phyloP scores from a whole-genome alignment of 768 basidiomycete genomes.

The Hygrophorus russula region DNA sequence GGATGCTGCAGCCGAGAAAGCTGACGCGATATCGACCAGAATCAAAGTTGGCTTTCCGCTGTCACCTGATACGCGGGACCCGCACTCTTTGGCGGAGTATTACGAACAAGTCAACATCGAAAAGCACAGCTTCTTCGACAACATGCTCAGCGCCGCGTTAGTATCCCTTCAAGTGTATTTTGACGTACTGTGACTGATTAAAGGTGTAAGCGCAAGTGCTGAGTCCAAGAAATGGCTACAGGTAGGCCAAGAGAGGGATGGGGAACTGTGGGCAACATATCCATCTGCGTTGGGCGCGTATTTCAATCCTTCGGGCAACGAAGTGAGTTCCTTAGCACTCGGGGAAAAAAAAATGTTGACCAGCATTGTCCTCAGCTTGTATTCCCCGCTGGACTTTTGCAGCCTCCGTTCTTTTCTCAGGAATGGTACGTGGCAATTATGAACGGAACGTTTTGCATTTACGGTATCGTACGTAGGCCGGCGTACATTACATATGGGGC shows the following conservation, averaged over 20 bases:
- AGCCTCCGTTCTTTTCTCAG: constrained; percentile 80
- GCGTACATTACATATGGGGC: constrained; percentile 84
- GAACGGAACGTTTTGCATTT: constrained; percentile 4
- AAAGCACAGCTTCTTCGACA: constrained; percentile 70
- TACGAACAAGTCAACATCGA: constrained; percentile 62
- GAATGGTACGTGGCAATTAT: constrained; percentile 42
- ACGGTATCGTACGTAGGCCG: constrained; percentile 48
- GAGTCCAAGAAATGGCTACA: constrained; percentile 62
- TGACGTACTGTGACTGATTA: background rate
- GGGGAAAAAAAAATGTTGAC: background rate
- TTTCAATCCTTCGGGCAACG: constrained; percentile 78
- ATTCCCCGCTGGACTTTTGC: constrained; percentile 93
- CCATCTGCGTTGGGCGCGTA: constrained; percentile 85
- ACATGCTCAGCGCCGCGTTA: constrained; percentile 56
- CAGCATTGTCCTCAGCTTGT: constrained; percentile 46
- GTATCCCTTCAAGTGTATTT: constrained; percentile 8
- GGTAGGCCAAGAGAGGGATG: constrained; percentile 59
- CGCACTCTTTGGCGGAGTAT: constrained; percentile 60
- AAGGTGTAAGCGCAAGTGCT: constrained; percentile 36
- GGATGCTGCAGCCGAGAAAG: constrained; percentile 77
- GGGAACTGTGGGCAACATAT: constrained; percentile 78
- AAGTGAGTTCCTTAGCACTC: constrained; percentile 32
- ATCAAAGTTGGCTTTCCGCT: constrained; percentile 92
- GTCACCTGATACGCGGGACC: constrained; percentile 69
- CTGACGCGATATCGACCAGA: constrained; percentile 66